These are phyloP conservation scores for Coemansia sp. DNA, from an alignment of 192 early-diverging fungal species.

Conservation along the genomic window DNA sequence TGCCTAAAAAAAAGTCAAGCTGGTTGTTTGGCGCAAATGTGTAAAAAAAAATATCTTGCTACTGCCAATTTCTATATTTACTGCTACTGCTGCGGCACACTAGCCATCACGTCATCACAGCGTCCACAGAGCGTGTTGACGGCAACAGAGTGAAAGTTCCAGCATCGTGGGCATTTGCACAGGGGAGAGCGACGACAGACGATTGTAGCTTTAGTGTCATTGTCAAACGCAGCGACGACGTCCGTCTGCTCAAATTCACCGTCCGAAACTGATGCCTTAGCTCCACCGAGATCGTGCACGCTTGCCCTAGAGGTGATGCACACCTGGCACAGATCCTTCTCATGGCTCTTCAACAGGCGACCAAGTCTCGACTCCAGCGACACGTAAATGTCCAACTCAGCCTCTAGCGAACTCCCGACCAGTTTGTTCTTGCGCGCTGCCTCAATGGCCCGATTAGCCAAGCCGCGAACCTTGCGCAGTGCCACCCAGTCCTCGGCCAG, in stretches of 20 bases:
- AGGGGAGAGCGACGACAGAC: constrained; percentile 54
- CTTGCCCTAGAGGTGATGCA: constrained; percentile 35
- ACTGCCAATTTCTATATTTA: background rate
- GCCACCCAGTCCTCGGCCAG: constrained; percentile 45
- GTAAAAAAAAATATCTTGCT: background rate
- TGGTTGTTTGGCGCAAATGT: background rate
- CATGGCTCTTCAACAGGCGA: constrained; percentile 22
- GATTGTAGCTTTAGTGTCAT: constrained; percentile 38
- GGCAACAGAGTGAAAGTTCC: constrained; percentile 63
- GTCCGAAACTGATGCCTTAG: background rate
- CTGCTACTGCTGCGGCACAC: background rate
- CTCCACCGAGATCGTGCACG: constrained; percentile 16
- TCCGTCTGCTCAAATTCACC: constrained; percentile 23
- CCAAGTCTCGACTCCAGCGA: constrained; percentile 32
- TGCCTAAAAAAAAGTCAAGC: background rate
- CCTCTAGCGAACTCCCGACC: constrained; percentile 56
- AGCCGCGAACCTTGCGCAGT: constrained; percentile 37
- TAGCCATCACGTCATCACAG: constrained; percentile 55
- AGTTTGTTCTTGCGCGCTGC: constrained; percentile 36
- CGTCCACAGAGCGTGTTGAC: constrained; percentile 63
- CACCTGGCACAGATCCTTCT: constrained; percentile 34
- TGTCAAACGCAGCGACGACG: constrained; percentile 24
- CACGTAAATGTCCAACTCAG: constrained; percentile 46
- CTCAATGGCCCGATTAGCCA: constrained; percentile 53
- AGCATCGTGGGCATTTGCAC: constrained; percentile 83